Base-by-base conservation (phyloP, 441 rosid species). In the Mallotus japonicus region DNA sequence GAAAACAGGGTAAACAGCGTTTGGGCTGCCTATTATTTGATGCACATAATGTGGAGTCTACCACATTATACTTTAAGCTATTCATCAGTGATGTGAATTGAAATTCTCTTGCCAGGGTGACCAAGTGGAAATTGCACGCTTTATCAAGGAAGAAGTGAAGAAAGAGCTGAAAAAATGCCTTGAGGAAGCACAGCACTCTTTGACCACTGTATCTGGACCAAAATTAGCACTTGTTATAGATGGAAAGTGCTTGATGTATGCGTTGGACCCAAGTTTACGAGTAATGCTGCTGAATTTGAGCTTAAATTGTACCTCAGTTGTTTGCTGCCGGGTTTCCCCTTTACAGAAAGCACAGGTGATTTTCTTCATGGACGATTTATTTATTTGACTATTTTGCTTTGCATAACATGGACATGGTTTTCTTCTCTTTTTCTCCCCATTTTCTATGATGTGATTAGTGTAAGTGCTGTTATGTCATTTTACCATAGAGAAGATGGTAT, bases 261-360 rank as follows among this genome's bases (percentile, higher is more conserved):
- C 98, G 42, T 77, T 96, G 79, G 98, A 96, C 83, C 98, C 98
- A 63, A 86, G 79, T 70, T 83, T 96, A 75, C 91, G 98, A 47
- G 87, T 87, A 54, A 90, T 86, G 83, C 86, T 96, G 56, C 97
- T 96, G 81, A 93, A 86, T 82, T 82, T 96, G 85, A 92, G 99
- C 87, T 81, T 96, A 91, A 94, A 92, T 80, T 96, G 99, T 79
- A 85, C 83, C 76, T 92, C 98, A 51, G 99, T 96, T 75, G 97
- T 93, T 80, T 96, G 99, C 85, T 96, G 99, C 76, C 96, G 99
- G 62, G 99, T 96, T 81, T 96, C 98, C 76, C 99, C 99, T 53
- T 81, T 96, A 70, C 99, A 93, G 84, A 96, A 96, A 85, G 98
- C 99, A 37, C 99, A 96, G 98, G 99, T 96, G 77, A 81, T 55